Conservation (phyloP, 208 protist genomes). For the Vickermania spadyakhi region DNA sequence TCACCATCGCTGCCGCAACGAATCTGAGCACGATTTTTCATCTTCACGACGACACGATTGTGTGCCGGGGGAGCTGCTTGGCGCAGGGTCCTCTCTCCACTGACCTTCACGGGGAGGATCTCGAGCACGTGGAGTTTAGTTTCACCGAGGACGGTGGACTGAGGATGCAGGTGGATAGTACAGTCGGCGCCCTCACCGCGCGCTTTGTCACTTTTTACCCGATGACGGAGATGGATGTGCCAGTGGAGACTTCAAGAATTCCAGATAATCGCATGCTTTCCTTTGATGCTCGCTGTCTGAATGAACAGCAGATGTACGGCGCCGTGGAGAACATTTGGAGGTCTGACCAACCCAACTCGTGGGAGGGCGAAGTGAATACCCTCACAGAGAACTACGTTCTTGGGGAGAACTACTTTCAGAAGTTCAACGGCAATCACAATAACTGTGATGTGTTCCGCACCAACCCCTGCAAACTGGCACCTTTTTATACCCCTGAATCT, state of each 20-base stretch:
- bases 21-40: conserved; percentile 30
- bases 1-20: conserved; percentile 14
- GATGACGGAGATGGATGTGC: conserved; percentile 15
- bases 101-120: conserved; percentile 33
- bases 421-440: conserved; percentile 81
- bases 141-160: conserved; percentile 42
- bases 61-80: conserved; percentile 76
- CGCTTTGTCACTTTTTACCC: conserved; percentile 82
- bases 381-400: conserved; percentile 35
- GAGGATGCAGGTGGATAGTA: conserved; percentile 55
- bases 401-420: conserved; percentile 86
- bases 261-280: conserved; percentile 42
- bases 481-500: conserved; percentile 57
- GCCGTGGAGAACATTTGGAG: conserved; percentile 42
- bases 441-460: conserved; percentile 69
- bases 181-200: conserved; percentile 68
- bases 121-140: conserved; percentile 54
- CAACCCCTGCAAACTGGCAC: conserved; percentile 76
- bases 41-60: conserved; percentile 37
- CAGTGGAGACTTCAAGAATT: conserved; percentile 10
- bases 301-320: conserved; percentile 48
- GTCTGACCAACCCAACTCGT: conserved; percentile 29
- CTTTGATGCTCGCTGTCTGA: conserved; percentile 67
- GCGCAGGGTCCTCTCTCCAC: conserved; percentile 17
- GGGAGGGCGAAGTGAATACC: conserved; percentile 43